Conservation (phyloP, 2,329 filamentous ascomycete genomes). For the Aspergillus floridensis region DNA sequence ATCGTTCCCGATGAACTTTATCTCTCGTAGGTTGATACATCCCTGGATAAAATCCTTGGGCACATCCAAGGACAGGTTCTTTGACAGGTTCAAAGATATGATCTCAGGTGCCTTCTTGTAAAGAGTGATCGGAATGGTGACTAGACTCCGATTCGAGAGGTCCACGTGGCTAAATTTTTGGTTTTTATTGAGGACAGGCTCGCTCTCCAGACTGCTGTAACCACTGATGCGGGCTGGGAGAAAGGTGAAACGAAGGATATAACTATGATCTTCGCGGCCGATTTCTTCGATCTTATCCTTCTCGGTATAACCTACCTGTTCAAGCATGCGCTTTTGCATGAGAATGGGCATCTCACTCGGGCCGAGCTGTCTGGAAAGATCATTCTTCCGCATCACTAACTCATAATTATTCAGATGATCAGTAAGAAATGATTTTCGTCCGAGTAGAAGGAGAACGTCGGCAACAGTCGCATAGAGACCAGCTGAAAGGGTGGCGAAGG, state of each 20-base stretch:
- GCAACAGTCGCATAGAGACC: slow-evolving; percentile 77
- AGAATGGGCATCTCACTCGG: slow-evolving; percentile 77
- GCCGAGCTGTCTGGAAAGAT: slow-evolving; percentile 76
- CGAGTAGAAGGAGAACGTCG: slow-evolving; percentile 84
- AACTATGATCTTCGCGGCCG: slow-evolving; percentile 94
- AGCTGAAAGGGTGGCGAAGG: slow-evolving; percentile 88
- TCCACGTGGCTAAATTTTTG: slow-evolving; percentile 95
- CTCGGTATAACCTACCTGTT: slow-evolving; percentile 87
- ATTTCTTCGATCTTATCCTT: slow-evolving; percentile 87
- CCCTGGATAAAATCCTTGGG: slow-evolving; percentile 95
- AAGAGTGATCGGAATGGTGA: slow-evolving; percentile 90
- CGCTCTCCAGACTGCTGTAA: slow-evolving; percentile 67
- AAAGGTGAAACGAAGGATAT: slow-evolving; percentile 94
- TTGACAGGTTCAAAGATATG: slow-evolving; percentile 88
- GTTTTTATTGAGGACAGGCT: slow-evolving; percentile 75
- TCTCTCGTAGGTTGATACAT: slow-evolving; percentile 85
- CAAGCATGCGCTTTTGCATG: slow-evolving; percentile 85
- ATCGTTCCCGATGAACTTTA: slow-evolving; percentile 95
- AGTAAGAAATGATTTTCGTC: slow-evolving; percentile 89
- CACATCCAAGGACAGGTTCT: slow-evolving; percentile 86
- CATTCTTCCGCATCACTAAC: slow-evolving; percentile 91
- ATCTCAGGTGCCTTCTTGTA: slow-evolving; percentile 92
- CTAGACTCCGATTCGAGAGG: slow-evolving; percentile 80
- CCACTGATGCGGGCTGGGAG: slow-evolving; percentile 84
- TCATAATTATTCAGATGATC: slow-evolving; percentile 92